Evolutionary conservation across 805 yeast species (phyloP).

Genomic region (Starmera quercuum): DNA sequence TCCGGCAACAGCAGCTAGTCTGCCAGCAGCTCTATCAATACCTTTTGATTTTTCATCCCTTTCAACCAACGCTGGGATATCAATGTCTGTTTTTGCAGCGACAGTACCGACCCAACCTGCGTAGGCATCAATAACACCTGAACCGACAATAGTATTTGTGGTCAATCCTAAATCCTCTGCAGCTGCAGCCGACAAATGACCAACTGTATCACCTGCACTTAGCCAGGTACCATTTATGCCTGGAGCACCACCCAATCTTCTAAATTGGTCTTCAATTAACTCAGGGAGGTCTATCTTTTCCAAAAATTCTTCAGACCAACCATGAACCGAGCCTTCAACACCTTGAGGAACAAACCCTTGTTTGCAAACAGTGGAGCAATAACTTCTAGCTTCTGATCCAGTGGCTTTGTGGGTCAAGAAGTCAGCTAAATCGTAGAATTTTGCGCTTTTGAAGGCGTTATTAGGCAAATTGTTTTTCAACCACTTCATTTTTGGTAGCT

Average conservation of each 20-base stretch:
- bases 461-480: conserved; percentile 75
- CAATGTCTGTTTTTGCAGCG: conserved; percentile 72
- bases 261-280: conserved; percentile 67
- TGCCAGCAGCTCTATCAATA: conserved; percentile 61
- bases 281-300: conserved; percentile 64
- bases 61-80: conserved; percentile 40
- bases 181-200: conserved; percentile 54
- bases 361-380: conserved; percentile 88
- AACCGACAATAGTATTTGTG: conserved; percentile 75
- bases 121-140: conserved; percentile 96
- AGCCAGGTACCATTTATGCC: conserved; percentile 64
- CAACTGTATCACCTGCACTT: conserved; percentile 88
- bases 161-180: conserved; percentile 84
- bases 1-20: conserved; percentile 97
- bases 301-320: conserved; percentile 86
- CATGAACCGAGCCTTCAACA: conserved; percentile 75
- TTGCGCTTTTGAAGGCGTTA: conserved; percentile 47
- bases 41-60: conserved; percentile 38
- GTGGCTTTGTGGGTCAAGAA: conserved; percentile 89
- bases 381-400: conserved; percentile 78
- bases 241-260: conserved; percentile 77
- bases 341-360: conserved; percentile 93
- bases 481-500: conserved; percentile 96
- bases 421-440: conserved; percentile 91
- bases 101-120: conserved; percentile 99